Evolutionary conservation across 345 rosid species (phyloP).

Genomic region (Aethionema arabicum): DNA sequence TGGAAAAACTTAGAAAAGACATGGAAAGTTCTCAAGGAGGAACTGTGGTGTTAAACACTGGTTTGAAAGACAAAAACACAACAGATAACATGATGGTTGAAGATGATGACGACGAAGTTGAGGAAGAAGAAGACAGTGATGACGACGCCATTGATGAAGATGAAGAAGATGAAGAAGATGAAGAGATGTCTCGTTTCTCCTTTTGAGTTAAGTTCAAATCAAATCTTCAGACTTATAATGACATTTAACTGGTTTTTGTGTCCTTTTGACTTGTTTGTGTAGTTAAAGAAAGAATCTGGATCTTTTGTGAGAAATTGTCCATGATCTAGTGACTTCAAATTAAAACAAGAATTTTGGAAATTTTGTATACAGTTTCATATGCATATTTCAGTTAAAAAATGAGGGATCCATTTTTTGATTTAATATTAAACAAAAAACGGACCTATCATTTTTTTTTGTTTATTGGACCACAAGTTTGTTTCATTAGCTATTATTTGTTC

Average conservation of each 20-base stretch:
- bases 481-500: no score
- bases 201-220: constrained; percentile 4
- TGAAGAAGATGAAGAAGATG: constrained; percentile 58
- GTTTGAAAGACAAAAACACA: constrained; percentile 49
- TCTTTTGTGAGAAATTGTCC: constrained; percentile 9
- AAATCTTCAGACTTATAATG: constrained; percentile 10
- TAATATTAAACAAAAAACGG: no score
- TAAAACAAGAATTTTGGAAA: constrained; percentile 1
- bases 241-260: background rate
- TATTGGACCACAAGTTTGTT: no score
- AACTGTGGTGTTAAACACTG: constrained; percentile 66
- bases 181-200: constrained; percentile 50
- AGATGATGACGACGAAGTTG: constrained; percentile 41
- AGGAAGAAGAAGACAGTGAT: constrained; percentile 39
- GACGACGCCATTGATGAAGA: constrained; percentile 39
- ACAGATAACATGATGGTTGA: constrained; percentile 50
- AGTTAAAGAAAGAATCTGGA: constrained; percentile 4
- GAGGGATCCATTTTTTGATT: no score
- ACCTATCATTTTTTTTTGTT: no score
- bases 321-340: constrained; percentile 12
- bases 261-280: background rate
- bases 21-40: constrained; percentile 73
- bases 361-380: constrained; percentile 25
- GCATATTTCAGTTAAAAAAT: no score
- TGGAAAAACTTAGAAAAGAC: constrained; percentile 66